These are phyloP conservation scores for Lycium ferocissimum DNA, from an alignment of 257 asterid genomes.

Conservation along the genomic window DNA sequence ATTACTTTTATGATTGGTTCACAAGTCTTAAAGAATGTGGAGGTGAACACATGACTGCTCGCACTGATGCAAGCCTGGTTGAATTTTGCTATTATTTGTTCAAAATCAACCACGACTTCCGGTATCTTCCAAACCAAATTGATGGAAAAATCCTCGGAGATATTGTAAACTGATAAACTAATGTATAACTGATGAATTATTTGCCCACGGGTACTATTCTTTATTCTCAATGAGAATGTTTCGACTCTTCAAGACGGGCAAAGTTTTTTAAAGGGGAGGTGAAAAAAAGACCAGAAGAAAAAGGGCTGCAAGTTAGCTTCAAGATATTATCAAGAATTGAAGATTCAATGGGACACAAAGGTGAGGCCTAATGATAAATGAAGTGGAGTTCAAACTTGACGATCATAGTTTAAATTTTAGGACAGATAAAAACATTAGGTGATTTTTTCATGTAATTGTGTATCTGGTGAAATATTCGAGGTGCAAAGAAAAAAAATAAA, in stretches of 20 bases:
- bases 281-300: not conserved
- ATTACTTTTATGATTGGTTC: constrained; percentile 24
- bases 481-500: not conserved
- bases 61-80: constrained; percentile 1
- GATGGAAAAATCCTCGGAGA: not conserved
- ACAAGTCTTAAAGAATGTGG: not conserved
- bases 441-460: not conserved
- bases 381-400: not conserved
- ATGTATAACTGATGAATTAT: not conserved
- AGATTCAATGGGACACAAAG: not conserved
- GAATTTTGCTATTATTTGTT: constrained; percentile 36
- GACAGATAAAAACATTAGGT: not conserved
- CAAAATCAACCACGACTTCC: not conserved
- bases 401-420: not conserved
- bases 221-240: not conserved
- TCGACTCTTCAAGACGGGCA: not conserved
- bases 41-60: not conserved
- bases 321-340: not conserved
- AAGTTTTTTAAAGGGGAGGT: not conserved
- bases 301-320: not conserved
- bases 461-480: no score
- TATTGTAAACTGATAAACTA: not conserved
- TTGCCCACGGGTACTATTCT: not conserved
- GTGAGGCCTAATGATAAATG: not conserved
- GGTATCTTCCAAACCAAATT: not conserved